Evolutionary conservation across 257 asterid genomes (phyloP).

Genomic region (Penstemon barbatus): DNA sequence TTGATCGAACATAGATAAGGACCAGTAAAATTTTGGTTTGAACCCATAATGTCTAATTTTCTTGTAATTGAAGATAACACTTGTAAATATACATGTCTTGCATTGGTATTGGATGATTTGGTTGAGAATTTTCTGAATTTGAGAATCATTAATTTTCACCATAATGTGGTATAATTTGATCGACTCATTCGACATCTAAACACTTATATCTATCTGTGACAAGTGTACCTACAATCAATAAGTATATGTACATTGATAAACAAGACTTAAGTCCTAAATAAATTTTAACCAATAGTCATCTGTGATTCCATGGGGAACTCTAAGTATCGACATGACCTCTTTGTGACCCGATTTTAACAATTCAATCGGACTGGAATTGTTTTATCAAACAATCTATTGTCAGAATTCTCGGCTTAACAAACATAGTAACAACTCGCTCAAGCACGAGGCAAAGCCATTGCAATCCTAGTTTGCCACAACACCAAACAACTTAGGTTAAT

Average conservation of each 20-base stretch:
- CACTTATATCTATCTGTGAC: conserved; percentile 3
- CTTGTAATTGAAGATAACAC: too few relatives aligned
- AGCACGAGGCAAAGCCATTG: conserved; percentile 97
- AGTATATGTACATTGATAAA: conserved; percentile 19
- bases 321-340: conserved; percentile 58
- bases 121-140: too few relatives aligned
- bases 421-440: conserved; percentile 94
- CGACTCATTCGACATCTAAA: background rate
- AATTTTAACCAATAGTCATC: conserved; percentile 30
- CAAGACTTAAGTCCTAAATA: too few relatives aligned
- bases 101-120: too few relatives aligned
- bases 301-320: conserved; percentile 64
- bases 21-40: too few relatives aligned
- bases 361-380: conserved; percentile 57
- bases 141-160: too few relatives aligned
- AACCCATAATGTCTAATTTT: too few relatives aligned
- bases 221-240: background rate
- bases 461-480: conserved; percentile 80
- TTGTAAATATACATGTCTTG: too few relatives aligned
- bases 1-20: too few relatives aligned
- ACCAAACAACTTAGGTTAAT: conserved; percentile 21
- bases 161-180: too few relatives aligned
- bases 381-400: conserved; percentile 59
- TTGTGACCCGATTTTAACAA: conserved; percentile 61
- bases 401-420: conserved; percentile 92